These are phyloP conservation scores for Phytophthora citricola DNA, from an alignment of 352 stramenopile genomes.

Conservation along the genomic window DNA sequence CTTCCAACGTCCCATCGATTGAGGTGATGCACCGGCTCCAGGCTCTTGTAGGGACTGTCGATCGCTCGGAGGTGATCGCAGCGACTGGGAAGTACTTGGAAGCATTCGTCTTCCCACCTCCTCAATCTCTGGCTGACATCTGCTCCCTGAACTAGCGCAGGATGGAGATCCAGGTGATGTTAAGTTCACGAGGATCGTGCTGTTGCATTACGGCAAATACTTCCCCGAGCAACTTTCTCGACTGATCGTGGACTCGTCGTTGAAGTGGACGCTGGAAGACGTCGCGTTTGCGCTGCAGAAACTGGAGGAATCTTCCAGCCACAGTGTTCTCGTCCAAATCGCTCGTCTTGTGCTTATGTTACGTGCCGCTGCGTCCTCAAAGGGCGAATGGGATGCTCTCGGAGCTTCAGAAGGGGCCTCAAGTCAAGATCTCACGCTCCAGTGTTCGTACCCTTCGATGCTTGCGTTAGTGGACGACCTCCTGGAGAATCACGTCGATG, in stretches of 20 bases:
- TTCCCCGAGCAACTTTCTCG: slow-evolving; percentile 77
- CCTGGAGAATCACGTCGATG: slow-evolving; percentile 49
- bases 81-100: slow-evolving; percentile 78
- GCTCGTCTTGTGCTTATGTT: slow-evolving; percentile 72
- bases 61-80: slow-evolving; percentile 58
- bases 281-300: slow-evolving; percentile 70
- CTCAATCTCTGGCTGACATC: slow-evolving; percentile 32
- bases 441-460: slow-evolving; percentile 54
- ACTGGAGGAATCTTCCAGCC: slow-evolving; percentile 52
- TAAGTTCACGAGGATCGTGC: slow-evolving; percentile 70
- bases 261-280: slow-evolving; percentile 76
- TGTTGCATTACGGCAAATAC: slow-evolving; percentile 78
- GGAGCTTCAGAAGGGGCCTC: slow-evolving; percentile 2
- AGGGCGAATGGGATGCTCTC: slow-evolving; percentile 42
- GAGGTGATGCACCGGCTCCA: slow-evolving; percentile 69
- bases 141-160: slow-evolving; percentile 19
- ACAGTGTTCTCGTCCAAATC: slow-evolving; percentile 65
- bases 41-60: slow-evolving; percentile 46
- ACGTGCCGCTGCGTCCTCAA: slow-evolving; percentile 39
- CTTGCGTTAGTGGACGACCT: slow-evolving; percentile 45
- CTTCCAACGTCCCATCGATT: slow-evolving; percentile 64
- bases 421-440: slow-evolving; percentile 15
- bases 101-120: slow-evolving; percentile 75
- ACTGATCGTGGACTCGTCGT: slow-evolving; percentile 73
- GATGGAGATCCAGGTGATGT: slow-evolving; percentile 16